These are phyloP conservation scores for Aureobasidium pullulans DNA, from an alignment of 2,329 filamentous ascomycete species.

Conservation along the genomic window DNA sequence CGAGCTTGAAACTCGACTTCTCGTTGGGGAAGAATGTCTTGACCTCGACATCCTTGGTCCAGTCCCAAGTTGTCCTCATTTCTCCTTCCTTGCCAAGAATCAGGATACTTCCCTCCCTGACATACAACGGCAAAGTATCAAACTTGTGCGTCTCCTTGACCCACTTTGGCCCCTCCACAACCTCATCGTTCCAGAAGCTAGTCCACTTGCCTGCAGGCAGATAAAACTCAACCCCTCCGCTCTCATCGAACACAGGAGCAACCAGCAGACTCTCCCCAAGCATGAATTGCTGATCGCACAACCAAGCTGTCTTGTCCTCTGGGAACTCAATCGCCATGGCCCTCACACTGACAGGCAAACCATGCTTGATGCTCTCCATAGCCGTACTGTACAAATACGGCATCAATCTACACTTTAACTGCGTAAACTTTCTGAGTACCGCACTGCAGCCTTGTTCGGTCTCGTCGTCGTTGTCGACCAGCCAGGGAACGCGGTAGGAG, in stretches of 20 bases:
- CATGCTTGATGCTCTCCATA: conserved; percentile 42
- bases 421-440: conserved; percentile 48
- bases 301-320: conserved; percentile 60
- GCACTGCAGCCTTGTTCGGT: conserved; percentile 42
- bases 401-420: conserved; percentile 49
- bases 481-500: conserved; percentile 69
- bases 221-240: conserved; percentile 60
- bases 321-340: conserved; percentile 65
- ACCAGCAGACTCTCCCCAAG: conserved; percentile 58
- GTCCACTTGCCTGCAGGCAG: conserved; percentile 47
- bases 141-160: conserved; percentile 35
- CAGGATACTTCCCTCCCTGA: conserved; percentile 33
- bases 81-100: conserved; percentile 34
- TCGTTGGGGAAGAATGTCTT: conserved; percentile 31
- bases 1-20: conserved; percentile 29
- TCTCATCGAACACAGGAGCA: conserved; percentile 57
- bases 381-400: conserved; percentile 52
- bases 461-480: conserved; percentile 55
- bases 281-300: conserved; percentile 65
- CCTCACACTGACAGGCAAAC: conserved; percentile 54
- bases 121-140: conserved; percentile 33
- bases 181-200: conserved; percentile 40
- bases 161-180: conserved; percentile 37
- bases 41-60: conserved; percentile 32
- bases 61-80: conserved; percentile 31